phyloP scores from a whole-genome alignment of 2,329 filamentous ascomycete species.

The Aureobasidium sp. region DNA sequence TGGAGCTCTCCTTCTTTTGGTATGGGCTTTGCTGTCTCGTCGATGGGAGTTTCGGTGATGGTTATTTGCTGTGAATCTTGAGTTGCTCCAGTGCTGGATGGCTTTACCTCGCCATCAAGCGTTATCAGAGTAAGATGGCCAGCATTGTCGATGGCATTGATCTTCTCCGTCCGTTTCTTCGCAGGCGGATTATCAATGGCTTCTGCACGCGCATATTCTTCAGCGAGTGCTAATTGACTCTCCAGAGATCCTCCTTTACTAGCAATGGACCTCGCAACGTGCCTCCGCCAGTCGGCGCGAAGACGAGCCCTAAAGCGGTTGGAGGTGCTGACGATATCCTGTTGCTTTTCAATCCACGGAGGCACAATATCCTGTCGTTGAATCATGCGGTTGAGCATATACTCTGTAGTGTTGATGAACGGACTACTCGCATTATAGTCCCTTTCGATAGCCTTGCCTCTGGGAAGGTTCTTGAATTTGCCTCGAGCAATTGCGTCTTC shows the following conservation, averaged over 20 bases:
- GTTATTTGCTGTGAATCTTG: slow-evolving; percentile 18
- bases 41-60: background rate
- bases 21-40: slow-evolving; percentile 19
- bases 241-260: slow-evolving; percentile 68
- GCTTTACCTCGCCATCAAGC: slow-evolving; percentile 38
- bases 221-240: slow-evolving; percentile 64
- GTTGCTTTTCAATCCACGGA: slow-evolving; percentile 98
- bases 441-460: slow-evolving; percentile 72
- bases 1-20: slow-evolving; percentile 13
- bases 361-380: slow-evolving; percentile 92
- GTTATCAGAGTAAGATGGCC: slow-evolving; percentile 44
- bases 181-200: slow-evolving; percentile 51
- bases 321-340: slow-evolving; percentile 68
- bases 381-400: slow-evolving; percentile 98
- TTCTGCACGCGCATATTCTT: slow-evolving; percentile 71
- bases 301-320: slow-evolving; percentile 66
- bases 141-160: slow-evolving; percentile 38
- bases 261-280: slow-evolving; percentile 72
- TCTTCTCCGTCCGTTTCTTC: slow-evolving; percentile 35
- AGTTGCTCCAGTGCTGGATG: slow-evolving; percentile 17
- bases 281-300: slow-evolving; percentile 74
- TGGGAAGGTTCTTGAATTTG: slow-evolving; percentile 76
- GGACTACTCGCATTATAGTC: slow-evolving; percentile 78
- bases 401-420: slow-evolving; percentile 93
- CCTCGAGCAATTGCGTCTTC: slow-evolving; percentile 89